Evolutionary conservation across 108 stramenopile genomes (phyloP), one percentile per base, ranked within the genome.

Genomic region (Cyclostephanos tholiformis): DNA sequence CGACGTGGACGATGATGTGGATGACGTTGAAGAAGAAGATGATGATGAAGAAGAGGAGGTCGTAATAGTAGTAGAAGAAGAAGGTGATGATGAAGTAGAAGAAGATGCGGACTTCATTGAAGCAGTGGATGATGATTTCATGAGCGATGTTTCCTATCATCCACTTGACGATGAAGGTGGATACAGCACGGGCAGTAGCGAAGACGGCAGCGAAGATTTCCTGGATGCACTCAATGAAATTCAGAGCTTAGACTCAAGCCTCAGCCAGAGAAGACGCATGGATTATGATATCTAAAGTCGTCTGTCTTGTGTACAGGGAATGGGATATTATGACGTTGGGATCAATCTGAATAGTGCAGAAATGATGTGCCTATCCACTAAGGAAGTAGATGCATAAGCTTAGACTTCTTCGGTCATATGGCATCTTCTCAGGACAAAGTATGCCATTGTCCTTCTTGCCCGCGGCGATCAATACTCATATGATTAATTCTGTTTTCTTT

Each of bases 141-240:
- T 55, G 36, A 36, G 36, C 53, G 26, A 55, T 55, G 53, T 63
- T 44, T 46, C 44, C 64, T 44, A 65, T 65, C 35, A 65, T 65
- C 38, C 41, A 17, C 16, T 65, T 9, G 64, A 65, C 48, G 19
- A 25, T 43, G 64, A 65, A 44, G 64, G n/a, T 27, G 36, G 3
- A 17, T 8, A 61, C 59, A 61, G 8, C 12, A 26, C 12, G 41
- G n/a, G 38, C 44, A 65, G 35, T 49, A 27, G 26, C 8, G 58
- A 59, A 8, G 58, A 16, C 0, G 32, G 58, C 58, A 59, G 29
- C 30, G 35, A 10, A 25, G 39, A 65, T 43, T 65, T 65, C 39
- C 46, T 26, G 30, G 64, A 65, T 65, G 64, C 64, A 65, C 11
- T 32, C 27, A 65, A 65, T 38, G 64, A 65, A 9, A 43, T 43